A percentile compares a stretch with the other conserved stretches of the same genome.
Evolutionary conservation across 768 basidiomycete genomes (phyloP).

Genomic region (Boletus huronensis): DNA sequence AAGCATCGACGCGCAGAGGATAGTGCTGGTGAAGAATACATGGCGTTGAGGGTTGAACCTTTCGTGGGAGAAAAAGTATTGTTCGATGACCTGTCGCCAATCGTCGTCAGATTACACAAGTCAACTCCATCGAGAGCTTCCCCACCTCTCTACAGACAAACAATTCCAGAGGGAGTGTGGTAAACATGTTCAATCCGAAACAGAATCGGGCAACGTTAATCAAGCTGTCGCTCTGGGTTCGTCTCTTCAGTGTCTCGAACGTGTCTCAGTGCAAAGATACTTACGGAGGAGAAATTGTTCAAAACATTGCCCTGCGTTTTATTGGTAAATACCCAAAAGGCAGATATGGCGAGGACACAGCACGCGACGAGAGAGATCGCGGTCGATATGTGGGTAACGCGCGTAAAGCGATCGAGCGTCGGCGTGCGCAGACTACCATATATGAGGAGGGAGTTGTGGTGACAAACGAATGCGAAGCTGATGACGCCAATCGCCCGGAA

Average conservation of each 20-base stretch:
- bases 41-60: slow-evolving; percentile 80
- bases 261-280: slow-evolving; percentile 7
- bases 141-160: slow-evolving; percentile 94
- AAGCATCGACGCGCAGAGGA: slow-evolving; percentile 78
- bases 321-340: slow-evolving; percentile 85
- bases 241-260: slow-evolving; percentile 3
- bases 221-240: slow-evolving; percentile 64
- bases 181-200: slow-evolving; percentile 97
- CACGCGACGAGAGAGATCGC: slow-evolving; percentile 82
- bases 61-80: slow-evolving; percentile 92
- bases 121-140: slow-evolving; percentile 1
- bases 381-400: slow-evolving; percentile 91
- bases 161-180: slow-evolving; percentile 90
- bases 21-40: slow-evolving; percentile 83
- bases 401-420: slow-evolving; percentile 89
- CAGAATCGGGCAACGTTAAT: slow-evolving; percentile 96
- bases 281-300: slow-evolving; percentile 85
- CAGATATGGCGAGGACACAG: slow-evolving; percentile 77
- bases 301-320: slow-evolving; percentile 94
- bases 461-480: slow-evolving; percentile 94
- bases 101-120: not conserved
- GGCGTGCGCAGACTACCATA: slow-evolving; percentile 92
- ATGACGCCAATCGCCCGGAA: slow-evolving; percentile 98
- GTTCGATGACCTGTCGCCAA: slow-evolving; percentile 75
- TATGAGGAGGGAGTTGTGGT: slow-evolving; percentile 96